Evolutionary conservation across 2,329 filamentous ascomycete genomes (phyloP).

Genomic region (Waltergamsia citrina): DNA sequence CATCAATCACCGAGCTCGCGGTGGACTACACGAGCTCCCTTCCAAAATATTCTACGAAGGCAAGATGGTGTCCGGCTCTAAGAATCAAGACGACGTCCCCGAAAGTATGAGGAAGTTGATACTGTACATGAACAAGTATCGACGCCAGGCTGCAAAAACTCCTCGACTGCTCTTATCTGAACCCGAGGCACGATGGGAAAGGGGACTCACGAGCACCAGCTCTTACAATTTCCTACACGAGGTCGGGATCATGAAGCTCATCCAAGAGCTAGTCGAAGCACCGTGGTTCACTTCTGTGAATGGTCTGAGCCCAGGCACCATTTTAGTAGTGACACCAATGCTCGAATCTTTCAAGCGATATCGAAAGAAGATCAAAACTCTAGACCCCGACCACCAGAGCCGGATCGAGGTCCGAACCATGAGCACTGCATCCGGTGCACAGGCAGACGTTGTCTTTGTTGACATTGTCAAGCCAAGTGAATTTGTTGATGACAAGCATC

Average conservation of each 20-base stretch:
- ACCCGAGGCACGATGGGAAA: constrained; percentile 10
- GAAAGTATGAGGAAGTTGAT: constrained; percentile 9
- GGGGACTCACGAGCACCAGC: constrained; percentile 15
- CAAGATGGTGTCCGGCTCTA: constrained; percentile 25
- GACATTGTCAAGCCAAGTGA: constrained; percentile 32
- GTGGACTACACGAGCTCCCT: constrained; percentile 27
- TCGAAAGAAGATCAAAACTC: constrained; percentile 12
- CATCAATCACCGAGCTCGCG: constrained; percentile 26
- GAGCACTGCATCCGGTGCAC: constrained; percentile 34
- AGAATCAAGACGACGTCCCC: constrained; percentile 8
- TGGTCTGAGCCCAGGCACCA: constrained; percentile 16
- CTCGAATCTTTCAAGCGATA: constrained; percentile 27
- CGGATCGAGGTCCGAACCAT: constrained; percentile 31
- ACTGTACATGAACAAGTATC: constrained; percentile 23
- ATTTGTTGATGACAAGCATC: constrained; percentile 32
- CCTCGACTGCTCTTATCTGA: constrained; percentile 15
- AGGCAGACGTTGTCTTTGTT: constrained; percentile 36
- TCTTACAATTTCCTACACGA: constrained; percentile 30
- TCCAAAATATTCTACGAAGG: constrained; percentile 30
- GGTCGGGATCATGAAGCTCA: constrained; percentile 23
- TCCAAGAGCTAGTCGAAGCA: constrained; percentile 19
- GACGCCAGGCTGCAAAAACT: no score
- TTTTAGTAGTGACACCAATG: constrained; percentile 36
- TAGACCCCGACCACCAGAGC: constrained; percentile 14
- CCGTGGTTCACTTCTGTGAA: constrained; percentile 19